Conservation (phyloP, 2,329 filamentous ascomycete species). For the Ascochyta viciae-villosae region DNA sequence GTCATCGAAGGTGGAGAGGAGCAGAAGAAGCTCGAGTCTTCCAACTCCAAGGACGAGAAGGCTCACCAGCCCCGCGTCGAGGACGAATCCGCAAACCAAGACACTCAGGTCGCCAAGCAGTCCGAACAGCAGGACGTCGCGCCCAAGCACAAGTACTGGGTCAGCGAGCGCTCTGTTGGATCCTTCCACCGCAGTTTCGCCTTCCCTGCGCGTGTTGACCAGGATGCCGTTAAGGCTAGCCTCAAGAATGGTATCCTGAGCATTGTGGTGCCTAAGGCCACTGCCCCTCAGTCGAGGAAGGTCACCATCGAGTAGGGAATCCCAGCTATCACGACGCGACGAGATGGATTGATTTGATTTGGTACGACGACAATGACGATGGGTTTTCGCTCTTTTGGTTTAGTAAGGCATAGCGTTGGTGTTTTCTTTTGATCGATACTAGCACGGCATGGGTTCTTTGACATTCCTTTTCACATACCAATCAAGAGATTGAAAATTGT, state of each 20-base stretch:
- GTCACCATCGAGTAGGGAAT: conserved; percentile 55
- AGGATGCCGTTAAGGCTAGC: conserved; percentile 66
- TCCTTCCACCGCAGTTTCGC: conserved; percentile 66
- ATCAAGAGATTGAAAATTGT: too few species aligned
- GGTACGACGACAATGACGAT: neutral
- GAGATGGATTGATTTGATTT: neutral
- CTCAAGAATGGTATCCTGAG: conserved; percentile 67
- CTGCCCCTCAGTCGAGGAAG: conserved; percentile 57
- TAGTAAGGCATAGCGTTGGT: neutral
- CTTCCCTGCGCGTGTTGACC: conserved; percentile 65
- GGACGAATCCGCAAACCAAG: conserved; percentile 51
- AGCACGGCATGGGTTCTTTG: neutral
- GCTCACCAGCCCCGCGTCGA: conserved; percentile 66
- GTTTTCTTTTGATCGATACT: neutral
- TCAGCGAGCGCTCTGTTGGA: conserved; percentile 65
- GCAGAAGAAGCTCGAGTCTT: conserved; percentile 33
- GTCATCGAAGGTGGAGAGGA: conserved; percentile 50
- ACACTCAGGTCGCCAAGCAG: conserved; percentile 39
- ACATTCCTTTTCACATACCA: neutral
- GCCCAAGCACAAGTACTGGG: conserved; percentile 72
- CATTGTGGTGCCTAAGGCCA: conserved; percentile 64
- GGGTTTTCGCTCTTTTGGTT: neutral
- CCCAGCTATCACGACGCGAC: neutral
- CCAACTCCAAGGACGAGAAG: conserved; percentile 10
- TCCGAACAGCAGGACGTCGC: conserved; percentile 49